Evolutionary conservation across 2,329 filamentous ascomycete species (phyloP), one percentile per base, ranked within the genome.

Genomic region (Apiospora sp.): DNA sequence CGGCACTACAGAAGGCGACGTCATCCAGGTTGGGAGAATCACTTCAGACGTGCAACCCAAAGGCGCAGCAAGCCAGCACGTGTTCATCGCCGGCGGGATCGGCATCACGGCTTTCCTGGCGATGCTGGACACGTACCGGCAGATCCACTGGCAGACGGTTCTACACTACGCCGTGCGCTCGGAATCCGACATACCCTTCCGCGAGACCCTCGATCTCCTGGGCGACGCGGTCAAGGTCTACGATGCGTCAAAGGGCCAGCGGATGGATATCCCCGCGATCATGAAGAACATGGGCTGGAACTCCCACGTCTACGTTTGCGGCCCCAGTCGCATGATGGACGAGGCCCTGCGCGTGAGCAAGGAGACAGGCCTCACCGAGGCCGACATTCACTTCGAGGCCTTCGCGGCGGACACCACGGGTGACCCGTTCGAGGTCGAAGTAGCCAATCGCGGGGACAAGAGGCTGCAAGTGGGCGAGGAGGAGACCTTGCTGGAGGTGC

Each of bases 61-160:
- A 0, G 77, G 73, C 2, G 81, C 84, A 0, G 88, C 88, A 10
- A 89, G 88, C 74, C 84, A 88, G 69, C 90, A 92, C 74, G 83
- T 92, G 51, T 89, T 92, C 76, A 87, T 93, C 43, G 89, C 86
- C 0, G 91, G 89, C 13, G 91, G 91, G 0, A 89, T 93, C 43
- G 91, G 91, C 0, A 87, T 93, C 74, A 93, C 91, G 1, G 91
- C 91, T 0, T 92, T 92, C 74, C 77, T 93, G 12, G 76, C 83
- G 0, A 81, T 90, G 34, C 77, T 89, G 3, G 80, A 86, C 68
- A 70, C 43, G 0, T 85, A 85, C 73, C 78, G 81, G 22, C 44
- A 76, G 5, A 86, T 87, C 73, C 84, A 90, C 76, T 87, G 81
- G 78, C 85, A 86, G 72, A 86, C 85, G 49, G 82, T 84, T 30